Conservation (phyloP, 1,284 basidiomycete genomes). For the Moniliella sp. region DNA sequence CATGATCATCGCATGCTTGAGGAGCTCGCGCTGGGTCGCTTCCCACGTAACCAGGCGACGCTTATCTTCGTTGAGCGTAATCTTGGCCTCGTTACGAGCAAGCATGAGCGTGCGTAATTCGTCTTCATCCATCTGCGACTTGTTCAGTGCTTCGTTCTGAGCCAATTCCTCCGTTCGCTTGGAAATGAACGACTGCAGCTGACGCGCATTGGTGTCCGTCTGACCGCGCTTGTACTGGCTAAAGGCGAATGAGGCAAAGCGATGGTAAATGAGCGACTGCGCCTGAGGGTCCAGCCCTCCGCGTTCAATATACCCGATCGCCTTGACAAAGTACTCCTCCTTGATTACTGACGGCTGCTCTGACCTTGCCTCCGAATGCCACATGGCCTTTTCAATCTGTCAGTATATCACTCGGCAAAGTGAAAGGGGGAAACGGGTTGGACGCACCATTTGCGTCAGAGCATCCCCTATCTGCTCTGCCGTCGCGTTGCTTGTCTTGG, state of each 20-base stretch:
- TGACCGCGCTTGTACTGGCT: slow-evolving; percentile 53
- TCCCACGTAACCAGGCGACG: slow-evolving; percentile 8
- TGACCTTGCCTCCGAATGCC: slow-evolving; percentile 65
- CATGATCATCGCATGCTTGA: slow-evolving; percentile 57
- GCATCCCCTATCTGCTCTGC: no score
- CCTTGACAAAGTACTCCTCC: slow-evolving; percentile 48
- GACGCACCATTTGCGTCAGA: no score
- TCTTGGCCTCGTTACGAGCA: slow-evolving; percentile 8
- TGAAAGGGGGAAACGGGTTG: no score
- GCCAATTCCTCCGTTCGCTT: slow-evolving; percentile 46
- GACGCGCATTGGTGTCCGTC: slow-evolving; percentile 50
- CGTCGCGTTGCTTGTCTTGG: no score
- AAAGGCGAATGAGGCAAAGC: slow-evolving; percentile 72
- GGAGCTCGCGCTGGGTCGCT: slow-evolving; percentile 40
- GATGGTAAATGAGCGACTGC: slow-evolving; percentile 51
- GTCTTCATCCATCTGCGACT: slow-evolving; percentile 4
- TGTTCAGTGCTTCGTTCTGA: slow-evolving; percentile 41
- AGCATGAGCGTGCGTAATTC: slow-evolving; percentile 5
- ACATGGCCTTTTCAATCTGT: slow-evolving; percentile 49
- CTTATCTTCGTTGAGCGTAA: slow-evolving; percentile 11
- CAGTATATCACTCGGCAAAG: slow-evolving; percentile 24
- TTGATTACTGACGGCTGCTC: slow-evolving; percentile 60
- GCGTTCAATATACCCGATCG: slow-evolving; percentile 34
- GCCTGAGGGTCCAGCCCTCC: slow-evolving; percentile 14
- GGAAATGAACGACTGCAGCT: slow-evolving; percentile 52